Percentiles rank a stretch among this genome's conserved stretches.
These are phyloP conservation scores for Chiua virens DNA, from an alignment of 768 basidiomycete genomes.

Conservation along the genomic window DNA sequence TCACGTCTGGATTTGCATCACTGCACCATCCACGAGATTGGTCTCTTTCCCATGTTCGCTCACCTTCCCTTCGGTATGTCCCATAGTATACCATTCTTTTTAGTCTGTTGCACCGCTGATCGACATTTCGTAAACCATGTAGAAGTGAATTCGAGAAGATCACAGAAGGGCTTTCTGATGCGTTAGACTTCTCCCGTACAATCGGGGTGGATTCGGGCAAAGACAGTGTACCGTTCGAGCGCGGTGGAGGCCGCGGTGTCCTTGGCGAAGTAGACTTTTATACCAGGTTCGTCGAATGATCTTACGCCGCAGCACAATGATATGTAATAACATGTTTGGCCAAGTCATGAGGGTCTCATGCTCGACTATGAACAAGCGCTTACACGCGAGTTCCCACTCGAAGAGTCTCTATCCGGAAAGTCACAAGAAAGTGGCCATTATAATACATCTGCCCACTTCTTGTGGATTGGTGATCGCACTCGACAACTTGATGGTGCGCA, in stretches of 20 bases:
- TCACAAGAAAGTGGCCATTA: conserved; percentile 53
- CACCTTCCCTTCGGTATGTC: conserved; percentile 65
- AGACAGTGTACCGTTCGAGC: conserved; percentile 56
- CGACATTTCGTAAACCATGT: conserved; percentile 3
- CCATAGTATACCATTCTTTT: not conserved
- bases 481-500: conserved; percentile 91
- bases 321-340: not conserved
- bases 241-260: conserved; percentile 66
- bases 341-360: conserved; percentile 90
- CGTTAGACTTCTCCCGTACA: conserved; percentile 89
- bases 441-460: conserved; percentile 90
- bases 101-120: conserved; percentile 16
- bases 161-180: conserved; percentile 81
- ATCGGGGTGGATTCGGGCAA: conserved; percentile 69
- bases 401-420: conserved; percentile 17
- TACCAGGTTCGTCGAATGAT: conserved; percentile 59
- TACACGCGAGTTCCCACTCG: conserved; percentile 65
- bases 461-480: conserved; percentile 98
- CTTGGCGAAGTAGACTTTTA: conserved; percentile 92
- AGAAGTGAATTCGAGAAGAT: conserved; percentile 86
- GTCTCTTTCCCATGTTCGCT: conserved; percentile 91
- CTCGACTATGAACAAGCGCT: conserved; percentile 91
- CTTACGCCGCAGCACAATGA: not conserved
- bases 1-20: conserved; percentile 94
- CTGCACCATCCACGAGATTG: conserved; percentile 86